These are phyloP conservation scores for Pseudomonodictys pantanalensis DNA, from an alignment of 495 filamentous ascomycete species.

Conservation along the genomic window DNA sequence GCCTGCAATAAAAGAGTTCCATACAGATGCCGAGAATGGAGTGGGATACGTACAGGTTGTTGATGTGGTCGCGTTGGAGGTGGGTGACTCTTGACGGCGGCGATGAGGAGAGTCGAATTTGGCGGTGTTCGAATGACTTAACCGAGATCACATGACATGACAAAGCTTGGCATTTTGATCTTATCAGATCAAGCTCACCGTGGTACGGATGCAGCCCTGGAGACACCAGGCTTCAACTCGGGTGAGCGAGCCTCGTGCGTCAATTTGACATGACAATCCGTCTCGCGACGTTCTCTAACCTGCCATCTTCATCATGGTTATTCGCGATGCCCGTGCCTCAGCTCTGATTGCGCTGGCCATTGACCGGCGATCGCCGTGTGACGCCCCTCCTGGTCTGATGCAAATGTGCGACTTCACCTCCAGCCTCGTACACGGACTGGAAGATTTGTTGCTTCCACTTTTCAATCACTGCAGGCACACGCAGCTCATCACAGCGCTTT, in stretches of 20 bases:
- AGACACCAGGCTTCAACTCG: too few relatives aligned
- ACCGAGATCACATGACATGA: conserved; percentile 4
- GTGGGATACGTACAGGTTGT: conserved; percentile 23
- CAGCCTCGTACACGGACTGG: too few relatives aligned
- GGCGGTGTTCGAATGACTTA: conserved; percentile 16
- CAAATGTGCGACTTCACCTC: background rate
- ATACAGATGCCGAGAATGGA: background rate
- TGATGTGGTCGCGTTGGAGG: conserved; percentile 11
- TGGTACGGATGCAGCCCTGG: too few relatives aligned
- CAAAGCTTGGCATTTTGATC: background rate
- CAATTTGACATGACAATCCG: too few relatives aligned
- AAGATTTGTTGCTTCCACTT: too few relatives aligned
- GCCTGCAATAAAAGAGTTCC: conserved; percentile 31
- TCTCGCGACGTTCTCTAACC: too few relatives aligned
- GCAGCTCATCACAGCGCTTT: background rate
- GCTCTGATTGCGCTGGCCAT: too few relatives aligned
- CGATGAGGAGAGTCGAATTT: conserved; percentile 24
- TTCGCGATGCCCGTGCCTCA: too few relatives aligned
- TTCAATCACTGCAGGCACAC: too few relatives aligned
- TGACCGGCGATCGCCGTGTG: too few relatives aligned
- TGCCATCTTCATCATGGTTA: too few relatives aligned
- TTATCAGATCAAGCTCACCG: conserved; percentile 11
- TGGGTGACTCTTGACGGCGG: conserved; percentile 22
- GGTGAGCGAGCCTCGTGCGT: too few relatives aligned
- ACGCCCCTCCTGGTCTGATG: background rate